Percentiles rank a stretch among this genome's conserved stretches.
Evolutionary conservation across 257 asterid genomes (phyloP).

Genomic region (Solanum chilense): DNA sequence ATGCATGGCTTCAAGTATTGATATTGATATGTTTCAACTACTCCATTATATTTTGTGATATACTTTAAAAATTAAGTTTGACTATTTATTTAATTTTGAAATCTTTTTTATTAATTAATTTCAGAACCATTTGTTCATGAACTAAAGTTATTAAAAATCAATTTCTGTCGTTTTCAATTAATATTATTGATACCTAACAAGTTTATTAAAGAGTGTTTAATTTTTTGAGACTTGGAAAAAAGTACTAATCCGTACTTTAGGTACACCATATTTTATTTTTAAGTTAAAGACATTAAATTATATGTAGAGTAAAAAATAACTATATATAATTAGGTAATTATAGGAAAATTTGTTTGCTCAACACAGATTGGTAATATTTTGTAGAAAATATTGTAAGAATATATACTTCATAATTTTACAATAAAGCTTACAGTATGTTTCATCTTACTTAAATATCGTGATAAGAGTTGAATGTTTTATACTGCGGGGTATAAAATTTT

Average conservation of each 20-base stretch:
- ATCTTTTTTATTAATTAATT: neutral
- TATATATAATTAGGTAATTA: neutral
- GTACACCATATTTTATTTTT: neutral
- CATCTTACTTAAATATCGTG: too few species aligned
- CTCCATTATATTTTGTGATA: neutral
- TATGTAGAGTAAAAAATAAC: neutral
- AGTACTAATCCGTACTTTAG: neutral
- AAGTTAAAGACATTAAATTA: neutral
- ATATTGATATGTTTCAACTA: neutral
- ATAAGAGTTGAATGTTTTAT: neutral
- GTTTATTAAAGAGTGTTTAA: neutral
- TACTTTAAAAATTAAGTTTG: neutral
- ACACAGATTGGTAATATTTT: neutral
- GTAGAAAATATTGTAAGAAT: neutral
- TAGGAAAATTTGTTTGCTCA: neutral
- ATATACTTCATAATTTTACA: neutral
- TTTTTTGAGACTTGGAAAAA: neutral
- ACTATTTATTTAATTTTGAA: neutral
- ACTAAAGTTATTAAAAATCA: neutral
- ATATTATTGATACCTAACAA: neutral
- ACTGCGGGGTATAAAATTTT: accelerated
- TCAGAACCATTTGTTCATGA: neutral
- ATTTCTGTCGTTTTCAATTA: neutral
- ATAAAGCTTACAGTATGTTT: neutral
- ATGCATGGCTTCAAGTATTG: neutral